Evolutionary conservation across 306 rosid genomes (phyloP).

Genomic region (Rubus parviflorus): DNA sequence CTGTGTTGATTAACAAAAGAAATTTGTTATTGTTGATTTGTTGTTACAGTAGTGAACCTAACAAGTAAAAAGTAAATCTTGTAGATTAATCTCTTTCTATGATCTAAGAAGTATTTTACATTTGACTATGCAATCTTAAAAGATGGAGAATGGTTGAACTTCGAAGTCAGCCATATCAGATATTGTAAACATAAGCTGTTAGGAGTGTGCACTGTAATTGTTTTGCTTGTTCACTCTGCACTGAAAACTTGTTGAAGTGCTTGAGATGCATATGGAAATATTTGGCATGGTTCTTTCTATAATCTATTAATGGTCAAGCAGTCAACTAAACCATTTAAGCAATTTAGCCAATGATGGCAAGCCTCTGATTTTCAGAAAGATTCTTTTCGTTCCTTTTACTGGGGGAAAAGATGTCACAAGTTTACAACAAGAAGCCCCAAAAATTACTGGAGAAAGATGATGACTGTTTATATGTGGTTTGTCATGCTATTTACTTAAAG

Average conservation of each 20-base stretch:
- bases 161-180: neutral
- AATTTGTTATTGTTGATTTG: no score
- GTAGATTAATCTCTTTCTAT: neutral
- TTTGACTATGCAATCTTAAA: no score
- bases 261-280: neutral
- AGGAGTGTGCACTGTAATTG: neutral
- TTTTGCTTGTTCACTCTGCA: no score
- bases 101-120: neutral
- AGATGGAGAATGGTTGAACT: neutral
- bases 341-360: neutral
- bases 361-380: neutral
- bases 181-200: neutral
- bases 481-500: neutral
- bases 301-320: neutral
- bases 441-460: neutral
- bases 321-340: neutral
- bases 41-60: no score
- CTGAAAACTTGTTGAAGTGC: neutral
- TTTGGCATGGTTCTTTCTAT: neutral
- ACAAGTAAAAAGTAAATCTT: no score
- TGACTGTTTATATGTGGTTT: slow-evolving; percentile 3
- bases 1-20: neutral
- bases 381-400: no score
- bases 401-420: no score
- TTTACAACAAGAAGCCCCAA: no score